phyloP scores from a whole-genome alignment of 1,284 basidiomycete species.

The Apiotrichum akiyoshidainum region DNA sequence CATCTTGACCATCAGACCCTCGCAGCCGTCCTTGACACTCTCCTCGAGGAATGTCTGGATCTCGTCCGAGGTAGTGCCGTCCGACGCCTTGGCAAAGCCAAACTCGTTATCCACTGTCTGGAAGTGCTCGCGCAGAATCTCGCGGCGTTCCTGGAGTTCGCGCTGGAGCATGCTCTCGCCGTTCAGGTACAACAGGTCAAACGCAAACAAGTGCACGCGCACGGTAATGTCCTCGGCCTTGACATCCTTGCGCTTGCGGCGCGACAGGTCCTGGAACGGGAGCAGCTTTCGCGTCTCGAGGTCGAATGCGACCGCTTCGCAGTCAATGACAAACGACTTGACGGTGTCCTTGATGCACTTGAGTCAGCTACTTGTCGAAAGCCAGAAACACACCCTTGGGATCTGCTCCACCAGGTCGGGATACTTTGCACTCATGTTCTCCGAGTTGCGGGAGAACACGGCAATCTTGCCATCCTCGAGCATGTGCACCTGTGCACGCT shows the following conservation, averaged over 20 bases:
- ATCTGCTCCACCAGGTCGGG: slow-evolving; percentile 93
- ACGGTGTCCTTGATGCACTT: slow-evolving; percentile 79
- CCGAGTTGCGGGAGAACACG: slow-evolving; percentile 95
- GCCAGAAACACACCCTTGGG: slow-evolving; percentile 61
- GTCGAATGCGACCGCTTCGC: slow-evolving; percentile 78
- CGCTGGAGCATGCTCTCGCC: slow-evolving; percentile 52
- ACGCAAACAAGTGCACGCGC: slow-evolving; percentile 58
- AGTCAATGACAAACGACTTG: slow-evolving; percentile 75
- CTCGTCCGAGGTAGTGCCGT: slow-evolving; percentile 85
- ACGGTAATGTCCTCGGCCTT: slow-evolving; percentile 60
- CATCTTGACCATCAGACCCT: slow-evolving; percentile 99
- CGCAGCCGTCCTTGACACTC: slow-evolving; percentile 95
- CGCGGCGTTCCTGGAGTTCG: slow-evolving; percentile 62
- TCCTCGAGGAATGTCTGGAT: slow-evolving; percentile 94
- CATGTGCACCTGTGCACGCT: slow-evolving; percentile 90
- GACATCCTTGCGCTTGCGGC: slow-evolving; percentile 82
- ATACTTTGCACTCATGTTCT: slow-evolving; percentile 99
- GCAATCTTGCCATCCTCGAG: slow-evolving; percentile 73
- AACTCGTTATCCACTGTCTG: slow-evolving; percentile 82
- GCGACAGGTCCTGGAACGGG: slow-evolving; percentile 82
- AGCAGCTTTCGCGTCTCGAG: slow-evolving; percentile 62
- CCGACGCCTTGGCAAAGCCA: slow-evolving; percentile 84
- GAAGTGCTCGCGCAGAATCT: slow-evolving; percentile 76
- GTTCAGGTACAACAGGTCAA: slow-evolving; percentile 59
- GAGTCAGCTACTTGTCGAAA: slow-evolving; percentile 12